These are phyloP conservation scores for Ramaria rubella DNA, from an alignment of 768 basidiomycete species.

Conservation along the genomic window DNA sequence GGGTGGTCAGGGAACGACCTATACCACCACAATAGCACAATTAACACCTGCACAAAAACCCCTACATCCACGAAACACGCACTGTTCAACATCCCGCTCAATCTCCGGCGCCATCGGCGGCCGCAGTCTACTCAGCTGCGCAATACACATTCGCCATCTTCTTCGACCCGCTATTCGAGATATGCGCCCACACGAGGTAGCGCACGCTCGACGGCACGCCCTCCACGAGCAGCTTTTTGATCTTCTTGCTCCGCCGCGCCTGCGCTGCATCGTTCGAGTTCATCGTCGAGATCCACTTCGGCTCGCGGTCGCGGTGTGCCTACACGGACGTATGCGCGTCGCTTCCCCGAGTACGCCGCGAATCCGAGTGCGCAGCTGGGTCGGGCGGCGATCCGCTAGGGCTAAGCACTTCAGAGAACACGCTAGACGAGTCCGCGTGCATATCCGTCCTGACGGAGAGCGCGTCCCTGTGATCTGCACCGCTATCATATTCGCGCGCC, in stretches of 20 bases:
- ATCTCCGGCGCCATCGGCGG: slow-evolving; percentile 47
- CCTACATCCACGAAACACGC: no score
- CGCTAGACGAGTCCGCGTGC: slow-evolving; percentile 11
- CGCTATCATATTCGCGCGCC: background rate
- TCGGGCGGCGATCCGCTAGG: slow-evolving; percentile 12
- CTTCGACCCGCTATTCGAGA: slow-evolving; percentile 71
- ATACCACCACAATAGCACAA: background rate
- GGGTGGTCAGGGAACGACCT: slow-evolving; percentile 47
- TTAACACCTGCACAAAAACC: background rate
- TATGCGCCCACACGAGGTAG: slow-evolving; percentile 76
- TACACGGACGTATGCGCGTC: slow-evolving; percentile 22
- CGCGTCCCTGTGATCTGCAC: slow-evolving; percentile 1
- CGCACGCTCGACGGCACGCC: slow-evolving; percentile 76
- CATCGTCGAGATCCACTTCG: slow-evolving; percentile 67
- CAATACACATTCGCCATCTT: slow-evolving; percentile 63
- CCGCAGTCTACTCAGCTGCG: slow-evolving; percentile 51
- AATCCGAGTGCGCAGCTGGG: slow-evolving; percentile 1
- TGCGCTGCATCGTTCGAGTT: slow-evolving; percentile 56
- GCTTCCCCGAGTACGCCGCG: background rate
- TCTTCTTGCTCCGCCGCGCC: slow-evolving; percentile 73
- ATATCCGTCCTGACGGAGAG: background rate
- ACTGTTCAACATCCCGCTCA: slow-evolving; percentile 48
- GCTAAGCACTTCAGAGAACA: slow-evolving; percentile 10
- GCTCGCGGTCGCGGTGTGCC: slow-evolving; percentile 70
- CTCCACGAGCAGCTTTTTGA: slow-evolving; percentile 66